These are phyloP conservation scores for Diaporthe sp. DNA, from an alignment of 2,329 filamentous ascomycete species.

Conservation along the genomic window DNA sequence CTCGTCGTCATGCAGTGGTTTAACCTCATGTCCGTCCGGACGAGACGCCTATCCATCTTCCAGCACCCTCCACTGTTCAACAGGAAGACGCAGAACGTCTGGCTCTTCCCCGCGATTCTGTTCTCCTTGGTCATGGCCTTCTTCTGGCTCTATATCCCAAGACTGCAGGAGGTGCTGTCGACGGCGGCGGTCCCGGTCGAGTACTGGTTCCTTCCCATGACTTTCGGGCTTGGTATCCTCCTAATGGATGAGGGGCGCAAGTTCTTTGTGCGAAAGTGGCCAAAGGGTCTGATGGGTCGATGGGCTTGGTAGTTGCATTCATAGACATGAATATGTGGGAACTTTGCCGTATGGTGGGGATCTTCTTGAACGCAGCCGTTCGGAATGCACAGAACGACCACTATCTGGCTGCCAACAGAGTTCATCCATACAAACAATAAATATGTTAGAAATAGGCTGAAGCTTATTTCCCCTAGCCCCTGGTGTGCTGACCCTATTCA, in stretches of 20 bases:
- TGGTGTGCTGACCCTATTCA: too few species aligned
- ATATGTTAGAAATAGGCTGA: too few species aligned
- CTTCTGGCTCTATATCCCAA: constrained; percentile 77
- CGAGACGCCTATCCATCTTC: constrained; percentile 74
- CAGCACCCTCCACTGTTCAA: constrained; percentile 79
- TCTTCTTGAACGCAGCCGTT: too few species aligned
- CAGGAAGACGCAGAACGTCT: constrained; percentile 73
- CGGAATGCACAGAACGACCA: too few species aligned
- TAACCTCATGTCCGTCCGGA: constrained; percentile 78
- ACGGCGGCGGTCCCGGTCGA: constrained; percentile 76
- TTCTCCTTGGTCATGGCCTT: constrained; percentile 79
- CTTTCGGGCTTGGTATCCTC: constrained; percentile 76
- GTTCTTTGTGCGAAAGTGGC: constrained; percentile 70
- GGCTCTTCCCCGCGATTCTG: constrained; percentile 77
- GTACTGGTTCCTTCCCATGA: constrained; percentile 82
- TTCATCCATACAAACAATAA: too few species aligned
- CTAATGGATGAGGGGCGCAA: constrained; percentile 77
- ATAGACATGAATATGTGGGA: neutral
- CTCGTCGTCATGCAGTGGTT: constrained; percentile 88
- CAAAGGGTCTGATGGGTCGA: constrained; percentile 67
- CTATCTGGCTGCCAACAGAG: too few species aligned
- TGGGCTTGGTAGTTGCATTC: constrained; percentile 69
- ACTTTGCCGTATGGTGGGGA: too few species aligned
- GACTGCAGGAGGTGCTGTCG: constrained; percentile 70
- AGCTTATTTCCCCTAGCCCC: too few species aligned